Evolutionary conservation across 2,329 filamentous ascomycete genomes (phyloP).

Genomic region (Pseudogymnoascus sp.): DNA sequence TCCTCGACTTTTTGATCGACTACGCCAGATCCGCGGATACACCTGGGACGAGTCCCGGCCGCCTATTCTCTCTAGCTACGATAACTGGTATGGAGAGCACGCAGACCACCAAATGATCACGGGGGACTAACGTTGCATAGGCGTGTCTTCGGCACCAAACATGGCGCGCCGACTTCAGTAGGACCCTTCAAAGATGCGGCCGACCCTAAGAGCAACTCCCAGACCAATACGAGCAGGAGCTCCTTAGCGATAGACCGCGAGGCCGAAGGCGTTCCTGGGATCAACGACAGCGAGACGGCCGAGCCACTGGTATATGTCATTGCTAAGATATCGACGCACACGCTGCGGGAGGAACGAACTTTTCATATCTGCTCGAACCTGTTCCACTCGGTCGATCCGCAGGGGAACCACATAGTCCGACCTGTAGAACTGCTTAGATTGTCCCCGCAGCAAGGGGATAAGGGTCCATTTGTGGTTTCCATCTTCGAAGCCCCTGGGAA

Average conservation of each 20-base stretch:
- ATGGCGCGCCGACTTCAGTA: conserved; percentile 29
- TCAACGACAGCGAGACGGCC: conserved; percentile 16
- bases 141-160: conserved; percentile 56
- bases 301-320: conserved; percentile 45
- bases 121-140: conserved; percentile 29
- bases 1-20: conserved; percentile 60
- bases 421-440: conserved; percentile 73
- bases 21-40: conserved; percentile 65
- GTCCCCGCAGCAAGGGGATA: conserved; percentile 57
- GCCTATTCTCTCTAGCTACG: conserved; percentile 63
- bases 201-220: conserved; percentile 11
- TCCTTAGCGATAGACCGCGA: neutral
- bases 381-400: conserved; percentile 60
- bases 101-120: neutral
- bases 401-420: conserved; percentile 66
- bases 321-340: conserved; percentile 73
- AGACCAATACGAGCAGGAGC: neutral
- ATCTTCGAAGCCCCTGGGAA: conserved; percentile 72
- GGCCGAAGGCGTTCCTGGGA: neutral
- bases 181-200: conserved; percentile 27
- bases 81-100: conserved; percentile 59
- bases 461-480: conserved; percentile 62
- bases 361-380: conserved; percentile 75
- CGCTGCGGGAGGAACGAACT: conserved; percentile 74
- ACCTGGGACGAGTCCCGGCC: conserved; percentile 60